Percentiles rank a stretch among this genome's conserved stretches.
These are phyloP conservation scores for Rhodotorula diobovata DNA, from an alignment of 768 basidiomycete species.

Conservation along the genomic window DNA sequence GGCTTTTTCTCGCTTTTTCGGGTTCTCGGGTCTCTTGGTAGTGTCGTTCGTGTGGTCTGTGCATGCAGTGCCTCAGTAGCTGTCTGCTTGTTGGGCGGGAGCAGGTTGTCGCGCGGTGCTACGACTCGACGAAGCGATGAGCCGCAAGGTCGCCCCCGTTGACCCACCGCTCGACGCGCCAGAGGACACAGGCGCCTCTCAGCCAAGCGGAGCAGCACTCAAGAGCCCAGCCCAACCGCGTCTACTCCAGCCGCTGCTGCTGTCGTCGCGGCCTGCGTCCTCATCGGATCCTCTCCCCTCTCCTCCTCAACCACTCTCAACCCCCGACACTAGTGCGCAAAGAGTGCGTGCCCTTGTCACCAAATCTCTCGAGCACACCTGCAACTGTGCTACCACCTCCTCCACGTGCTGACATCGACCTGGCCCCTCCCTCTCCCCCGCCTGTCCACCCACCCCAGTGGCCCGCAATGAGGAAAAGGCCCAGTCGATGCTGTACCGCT, in stretches of 20 bases:
- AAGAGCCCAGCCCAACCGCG: no score
- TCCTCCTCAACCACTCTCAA: background rate
- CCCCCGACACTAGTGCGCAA: background rate
- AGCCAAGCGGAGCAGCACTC: no score
- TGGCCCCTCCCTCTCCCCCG: no score
- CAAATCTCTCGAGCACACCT: fast-evolving
- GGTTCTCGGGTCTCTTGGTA: background rate
- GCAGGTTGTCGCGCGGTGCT: no score
- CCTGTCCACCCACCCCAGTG: slow-evolving; percentile 44
- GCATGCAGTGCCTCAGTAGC: no score
- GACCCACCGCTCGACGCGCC: no score
- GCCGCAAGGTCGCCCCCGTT: no score
- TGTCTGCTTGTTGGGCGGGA: no score
- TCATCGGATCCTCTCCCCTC: background rate
- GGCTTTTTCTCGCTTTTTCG: background rate
- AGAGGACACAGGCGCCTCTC: no score
- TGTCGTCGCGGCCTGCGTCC: background rate
- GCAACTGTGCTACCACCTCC: background rate
- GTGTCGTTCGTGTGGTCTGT: no score
- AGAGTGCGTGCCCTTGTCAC: background rate
- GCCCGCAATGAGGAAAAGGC: slow-evolving; percentile 98
- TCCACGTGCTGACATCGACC: background rate
- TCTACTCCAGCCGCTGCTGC: no score
- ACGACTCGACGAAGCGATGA: no score
- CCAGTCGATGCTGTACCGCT: slow-evolving; percentile 89